phyloP scores from a whole-genome alignment of 441 rosid genomes.

The Populus trichocarpa region DNA sequence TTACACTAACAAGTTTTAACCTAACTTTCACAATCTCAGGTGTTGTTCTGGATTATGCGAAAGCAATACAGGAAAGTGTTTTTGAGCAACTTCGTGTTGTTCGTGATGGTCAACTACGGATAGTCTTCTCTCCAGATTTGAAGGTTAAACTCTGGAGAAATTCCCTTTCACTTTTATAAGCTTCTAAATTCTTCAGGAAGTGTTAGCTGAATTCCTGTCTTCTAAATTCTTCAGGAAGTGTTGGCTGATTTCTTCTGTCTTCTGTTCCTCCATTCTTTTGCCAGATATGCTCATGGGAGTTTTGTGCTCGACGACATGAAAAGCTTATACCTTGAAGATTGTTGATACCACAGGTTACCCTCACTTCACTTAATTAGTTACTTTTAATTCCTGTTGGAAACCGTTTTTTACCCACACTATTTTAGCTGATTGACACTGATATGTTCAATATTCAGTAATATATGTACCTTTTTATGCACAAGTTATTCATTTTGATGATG shows the following conservation, averaged over 20 bases:
- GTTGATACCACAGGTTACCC: no score
- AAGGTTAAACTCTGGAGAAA: constrained; percentile 47
- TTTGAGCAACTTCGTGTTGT: constrained; percentile 98
- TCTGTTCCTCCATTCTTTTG: constrained; percentile 17
- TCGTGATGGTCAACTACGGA: constrained; percentile 95
- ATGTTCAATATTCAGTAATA: no score
- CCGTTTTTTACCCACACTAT: no score
- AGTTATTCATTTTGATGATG: no score
- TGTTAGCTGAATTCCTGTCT: constrained; percentile 1
- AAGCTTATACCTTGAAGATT: constrained; percentile 67
- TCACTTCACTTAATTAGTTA: no score
- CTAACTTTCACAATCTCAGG: no score
- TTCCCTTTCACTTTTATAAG: constrained; percentile 1
- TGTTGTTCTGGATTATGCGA: constrained; percentile 93
- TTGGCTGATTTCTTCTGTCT: constrained; percentile 2
- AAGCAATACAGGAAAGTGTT: constrained; percentile 97
- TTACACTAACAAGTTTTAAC: no score
- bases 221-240: background rate
- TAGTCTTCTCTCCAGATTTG: constrained; percentile 90
- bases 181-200: constrained; percentile 2
- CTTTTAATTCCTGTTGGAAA: no score
- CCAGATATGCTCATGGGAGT: constrained; percentile 98
- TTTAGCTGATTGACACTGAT: no score
- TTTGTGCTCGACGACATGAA: constrained; percentile 97
- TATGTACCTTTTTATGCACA: no score